Evolutionary conservation across 2,329 filamentous ascomycete species (phyloP), one percentile per base, ranked within the genome.

Genomic region (Berkeleyomyces rouxiae): DNA sequence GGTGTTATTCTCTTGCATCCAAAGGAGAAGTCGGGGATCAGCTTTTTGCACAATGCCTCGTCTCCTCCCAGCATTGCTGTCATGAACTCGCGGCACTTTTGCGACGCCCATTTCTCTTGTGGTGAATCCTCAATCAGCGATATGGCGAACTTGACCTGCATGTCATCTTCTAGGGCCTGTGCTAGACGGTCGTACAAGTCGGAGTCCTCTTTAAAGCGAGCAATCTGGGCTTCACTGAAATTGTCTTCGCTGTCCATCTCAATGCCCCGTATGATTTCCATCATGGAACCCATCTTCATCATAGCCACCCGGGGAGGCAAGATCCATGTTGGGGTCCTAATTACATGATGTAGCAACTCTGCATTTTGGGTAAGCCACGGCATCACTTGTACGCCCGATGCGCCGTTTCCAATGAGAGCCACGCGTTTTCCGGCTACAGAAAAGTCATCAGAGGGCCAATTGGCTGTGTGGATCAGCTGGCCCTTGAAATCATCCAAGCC

Each of bases 381-480:
- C 7, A 81, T 68, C 33, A 82, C 71, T 65, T 83, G 80, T 11
- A 82, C 74, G 0, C 78, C 80, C 0, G 78, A 79, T 16, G 79
- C 74, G 5, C 79, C 79, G 60, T 79, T 82, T 7, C 80, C 80
- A 59, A 83, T 80, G n/a, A 83, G 72, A 2, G 76, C 79, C 6
- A 82, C 75, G 0, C 71, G 74, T 68, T 82, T 82, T 64, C 73
- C 75, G n/a, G 72, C 68, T 63, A 75, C 74, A 59, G 80, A 75
- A 47, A 80, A 77, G 16, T 73, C 69, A 39, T 77, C 70, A 4
- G 47, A 13, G 0, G 78, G 77, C 79, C 80, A 83, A 13, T 71
- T 71, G 1, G 80, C 79, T 3, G 76, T 81, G 67, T 83, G 80
- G 40, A 82, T 71, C 5, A 80, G 66, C 0, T 74, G 68, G 7